Evolutionary conservation across 2,329 filamentous ascomycete genomes (phyloP).

Genomic region (Grosmannia serpens): DNA sequence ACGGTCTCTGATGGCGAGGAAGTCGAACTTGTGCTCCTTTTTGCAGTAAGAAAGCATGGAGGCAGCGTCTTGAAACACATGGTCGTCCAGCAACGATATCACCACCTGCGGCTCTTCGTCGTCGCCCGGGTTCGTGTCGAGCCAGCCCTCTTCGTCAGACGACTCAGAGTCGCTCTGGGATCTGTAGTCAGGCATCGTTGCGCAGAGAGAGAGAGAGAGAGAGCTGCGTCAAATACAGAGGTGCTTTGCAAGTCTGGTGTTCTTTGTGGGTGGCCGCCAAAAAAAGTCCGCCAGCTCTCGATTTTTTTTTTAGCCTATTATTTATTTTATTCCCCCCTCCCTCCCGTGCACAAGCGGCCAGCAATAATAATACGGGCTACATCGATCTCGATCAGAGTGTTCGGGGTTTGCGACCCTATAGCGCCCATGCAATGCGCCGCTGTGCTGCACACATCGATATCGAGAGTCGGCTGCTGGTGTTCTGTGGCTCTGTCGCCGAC

Average conservation of each 20-base stretch:
- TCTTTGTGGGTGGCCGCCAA: not conserved
- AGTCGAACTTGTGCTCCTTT: slow-evolving; percentile 54
- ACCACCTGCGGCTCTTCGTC: slow-evolving; percentile 51
- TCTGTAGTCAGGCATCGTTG: slow-evolving; percentile 5
- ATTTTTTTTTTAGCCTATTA: slow-evolving; percentile 1
- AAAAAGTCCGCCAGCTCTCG: not conserved
- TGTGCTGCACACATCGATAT: not conserved
- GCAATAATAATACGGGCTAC: not conserved
- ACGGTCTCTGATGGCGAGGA: slow-evolving; percentile 45
- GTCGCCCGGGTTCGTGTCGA: slow-evolving; percentile 31
- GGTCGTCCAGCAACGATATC: slow-evolving; percentile 56
- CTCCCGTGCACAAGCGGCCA: not conserved
- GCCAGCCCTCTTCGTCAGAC: slow-evolving; percentile 24
- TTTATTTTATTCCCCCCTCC: not conserved
- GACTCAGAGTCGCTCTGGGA: slow-evolving; percentile 22
- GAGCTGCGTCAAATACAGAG: not conserved
- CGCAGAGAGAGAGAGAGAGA: not conserved
- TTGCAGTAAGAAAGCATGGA: slow-evolving; percentile 61
- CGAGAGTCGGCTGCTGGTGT: not conserved
- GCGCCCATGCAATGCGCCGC: not conserved
- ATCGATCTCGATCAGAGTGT: not conserved
- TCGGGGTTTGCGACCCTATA: not conserved
- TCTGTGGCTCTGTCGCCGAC: not conserved
- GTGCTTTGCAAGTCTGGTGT: not conserved
- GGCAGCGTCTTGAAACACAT: slow-evolving; percentile 50